A percentile compares a stretch with the other conserved stretches of the same genome.
Evolutionary conservation across 306 rosid genomes (phyloP).

Genomic region (Corylus americana): DNA sequence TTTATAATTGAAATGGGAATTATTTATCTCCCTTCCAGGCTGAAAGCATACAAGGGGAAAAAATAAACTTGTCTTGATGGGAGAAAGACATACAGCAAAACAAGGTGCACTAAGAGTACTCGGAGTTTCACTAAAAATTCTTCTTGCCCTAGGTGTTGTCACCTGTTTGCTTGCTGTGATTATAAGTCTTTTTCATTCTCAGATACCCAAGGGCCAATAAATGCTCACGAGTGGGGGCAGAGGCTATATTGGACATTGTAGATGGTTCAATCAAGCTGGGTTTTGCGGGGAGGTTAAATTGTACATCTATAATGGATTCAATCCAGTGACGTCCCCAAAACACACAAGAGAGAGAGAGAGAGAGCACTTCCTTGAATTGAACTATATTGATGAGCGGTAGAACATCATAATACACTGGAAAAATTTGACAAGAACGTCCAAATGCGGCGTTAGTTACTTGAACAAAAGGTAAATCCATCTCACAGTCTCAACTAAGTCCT

Average conservation of each 20-base stretch:
- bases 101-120: conserved; percentile 36
- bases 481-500: conserved; percentile 53
- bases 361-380: conserved; percentile 34
- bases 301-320: background rate
- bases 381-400: conserved; percentile 35
- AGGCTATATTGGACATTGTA: background rate
- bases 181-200: conserved; percentile 22
- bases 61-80: background rate
- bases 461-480: conserved; percentile 34
- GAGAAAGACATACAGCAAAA: conserved; percentile 13
- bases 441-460: conserved; percentile 24
- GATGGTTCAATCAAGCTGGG: background rate
- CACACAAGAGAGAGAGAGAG: background rate
- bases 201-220: conserved; percentile 17
- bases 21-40: background rate
- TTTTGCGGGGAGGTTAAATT: background rate
- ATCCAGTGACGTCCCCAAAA: background rate
- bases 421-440: conserved; percentile 38
- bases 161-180: conserved; percentile 24
- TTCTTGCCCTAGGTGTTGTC: conserved; percentile 23
- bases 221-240: background rate
- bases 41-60: background rate
- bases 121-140: background rate
- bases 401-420: conserved; percentile 50
- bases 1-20: conserved; percentile 25